These are phyloP conservation scores for Chionographis japonica DNA, from an alignment of 106 monocot species.

Conservation along the genomic window DNA sequence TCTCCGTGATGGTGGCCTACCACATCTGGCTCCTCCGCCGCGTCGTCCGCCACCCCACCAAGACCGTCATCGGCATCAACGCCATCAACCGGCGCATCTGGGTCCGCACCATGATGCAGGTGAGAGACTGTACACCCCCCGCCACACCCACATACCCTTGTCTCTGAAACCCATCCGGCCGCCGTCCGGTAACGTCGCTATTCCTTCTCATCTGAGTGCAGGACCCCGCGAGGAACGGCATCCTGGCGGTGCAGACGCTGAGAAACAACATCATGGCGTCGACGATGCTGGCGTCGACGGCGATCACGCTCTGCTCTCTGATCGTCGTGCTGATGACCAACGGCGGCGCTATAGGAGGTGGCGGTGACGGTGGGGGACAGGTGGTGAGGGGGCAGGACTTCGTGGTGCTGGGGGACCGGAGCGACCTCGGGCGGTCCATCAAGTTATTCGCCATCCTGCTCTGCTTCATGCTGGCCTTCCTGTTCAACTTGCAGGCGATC, in stretches of 20 bases:
- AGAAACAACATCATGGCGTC: conserved; percentile 91
- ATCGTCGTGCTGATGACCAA: conserved; percentile 56
- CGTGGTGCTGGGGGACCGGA: conserved; percentile 21
- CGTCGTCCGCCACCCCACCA: conserved; percentile 32
- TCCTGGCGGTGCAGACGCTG: conserved; percentile 72
- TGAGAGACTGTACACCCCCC: not conserved
- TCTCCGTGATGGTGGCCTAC: conserved; percentile 41
- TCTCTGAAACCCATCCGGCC: not conserved
- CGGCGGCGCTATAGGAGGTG: not conserved
- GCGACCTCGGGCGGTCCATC: conserved; percentile 13
- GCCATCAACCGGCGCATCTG: conserved; percentile 66
- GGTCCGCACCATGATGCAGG: conserved; percentile 77
- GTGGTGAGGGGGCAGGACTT: not conserved
- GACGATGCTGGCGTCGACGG: conserved; percentile 56
- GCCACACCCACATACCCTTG: not conserved
- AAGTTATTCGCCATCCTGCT: conserved; percentile 67
- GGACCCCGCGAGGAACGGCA: conserved; percentile 54
- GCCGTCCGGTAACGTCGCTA: not conserved
- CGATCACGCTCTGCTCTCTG: conserved; percentile 65
- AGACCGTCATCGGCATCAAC: conserved; percentile 81
- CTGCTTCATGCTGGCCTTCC: conserved; percentile 77
- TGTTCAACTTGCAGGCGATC: conserved; percentile 61
- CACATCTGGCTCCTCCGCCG: conserved; percentile 60
- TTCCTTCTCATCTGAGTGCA: not conserved
- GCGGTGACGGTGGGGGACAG: too few relatives aligned